Conservation (phyloP, 139 green algal genomes). For the Volvox reticuliferus region DNA sequence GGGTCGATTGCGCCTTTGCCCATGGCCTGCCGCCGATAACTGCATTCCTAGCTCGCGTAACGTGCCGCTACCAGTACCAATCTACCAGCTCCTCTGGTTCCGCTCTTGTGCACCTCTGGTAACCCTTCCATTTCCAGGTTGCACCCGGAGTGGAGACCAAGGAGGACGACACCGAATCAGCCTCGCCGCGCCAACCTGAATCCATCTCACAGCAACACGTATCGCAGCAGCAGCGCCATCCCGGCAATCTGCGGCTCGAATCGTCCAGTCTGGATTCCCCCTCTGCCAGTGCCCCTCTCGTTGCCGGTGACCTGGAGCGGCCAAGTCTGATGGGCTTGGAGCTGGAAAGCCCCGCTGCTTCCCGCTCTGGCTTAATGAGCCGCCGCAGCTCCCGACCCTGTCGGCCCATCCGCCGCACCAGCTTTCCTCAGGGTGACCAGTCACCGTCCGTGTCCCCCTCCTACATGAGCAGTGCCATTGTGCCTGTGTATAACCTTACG, state of each 20-base stretch:
- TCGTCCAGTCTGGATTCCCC: background rate
- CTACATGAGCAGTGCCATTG: background rate
- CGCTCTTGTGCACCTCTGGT: too few species aligned
- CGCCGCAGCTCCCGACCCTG: background rate
- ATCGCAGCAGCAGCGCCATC: background rate
- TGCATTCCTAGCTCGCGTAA: too few species aligned
- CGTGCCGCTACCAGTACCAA: too few species aligned
- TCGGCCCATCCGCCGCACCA: background rate
- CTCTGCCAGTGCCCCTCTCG: too few species aligned
- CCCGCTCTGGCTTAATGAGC: background rate
- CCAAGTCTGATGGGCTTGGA: background rate
- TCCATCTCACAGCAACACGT: background rate
- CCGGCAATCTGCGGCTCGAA: background rate
- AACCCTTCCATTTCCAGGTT: background rate
- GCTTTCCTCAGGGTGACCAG: background rate
- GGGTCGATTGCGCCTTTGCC: too few species aligned
- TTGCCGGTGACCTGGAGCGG: background rate
- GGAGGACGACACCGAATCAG: background rate
- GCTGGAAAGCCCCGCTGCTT: background rate
- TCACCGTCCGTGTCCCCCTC: background rate
- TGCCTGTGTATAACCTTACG: background rate
- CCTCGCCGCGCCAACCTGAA: background rate
- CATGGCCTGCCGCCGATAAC: too few species aligned
- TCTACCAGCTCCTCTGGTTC: too few species aligned
- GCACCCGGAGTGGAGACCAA: background rate